These are phyloP conservation scores for Thalassia testudinum DNA, from an alignment of 116 monocot species.

Conservation along the genomic window DNA sequence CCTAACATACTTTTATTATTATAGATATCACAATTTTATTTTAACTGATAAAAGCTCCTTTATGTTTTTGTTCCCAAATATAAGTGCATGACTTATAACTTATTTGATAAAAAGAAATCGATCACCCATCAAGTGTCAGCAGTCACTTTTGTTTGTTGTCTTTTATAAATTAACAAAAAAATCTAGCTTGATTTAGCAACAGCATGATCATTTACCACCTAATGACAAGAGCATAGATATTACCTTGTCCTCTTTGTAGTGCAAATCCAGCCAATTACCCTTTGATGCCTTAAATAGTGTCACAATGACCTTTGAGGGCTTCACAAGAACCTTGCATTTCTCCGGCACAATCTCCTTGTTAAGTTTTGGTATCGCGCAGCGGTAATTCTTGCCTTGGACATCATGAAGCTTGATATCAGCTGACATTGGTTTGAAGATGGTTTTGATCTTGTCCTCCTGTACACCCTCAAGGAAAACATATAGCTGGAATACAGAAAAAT, in stretches of 20 bases:
- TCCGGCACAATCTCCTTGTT: constrained; percentile 88
- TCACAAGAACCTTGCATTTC: constrained; percentile 68
- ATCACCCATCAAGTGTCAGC: no score
- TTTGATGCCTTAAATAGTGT: constrained; percentile 70
- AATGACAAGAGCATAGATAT: no score
- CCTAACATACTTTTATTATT: no score
- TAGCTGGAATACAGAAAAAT: constrained; percentile 24
- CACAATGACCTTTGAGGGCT: constrained; percentile 53
- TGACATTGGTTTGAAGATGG: constrained; percentile 42
- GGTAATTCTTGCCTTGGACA: constrained; percentile 78
- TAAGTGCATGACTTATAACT: no score
- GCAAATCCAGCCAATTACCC: constrained; percentile 78
- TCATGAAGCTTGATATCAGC: constrained; percentile 76
- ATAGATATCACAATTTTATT: no score
- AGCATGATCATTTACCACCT: no score
- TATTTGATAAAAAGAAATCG: no score
- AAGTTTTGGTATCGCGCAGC: constrained; percentile 60
- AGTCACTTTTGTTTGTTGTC: no score
- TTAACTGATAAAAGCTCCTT: no score
- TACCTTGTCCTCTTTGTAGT: constrained; percentile 92
- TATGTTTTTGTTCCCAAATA: no score
- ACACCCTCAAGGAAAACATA: constrained; percentile 82
- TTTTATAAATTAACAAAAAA: no score
- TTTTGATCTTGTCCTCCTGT: constrained; percentile 49
- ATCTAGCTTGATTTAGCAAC: no score